Evolutionary conservation across 495 filamentous ascomycete genomes (phyloP).

Genomic region (Neurospora africana): DNA sequence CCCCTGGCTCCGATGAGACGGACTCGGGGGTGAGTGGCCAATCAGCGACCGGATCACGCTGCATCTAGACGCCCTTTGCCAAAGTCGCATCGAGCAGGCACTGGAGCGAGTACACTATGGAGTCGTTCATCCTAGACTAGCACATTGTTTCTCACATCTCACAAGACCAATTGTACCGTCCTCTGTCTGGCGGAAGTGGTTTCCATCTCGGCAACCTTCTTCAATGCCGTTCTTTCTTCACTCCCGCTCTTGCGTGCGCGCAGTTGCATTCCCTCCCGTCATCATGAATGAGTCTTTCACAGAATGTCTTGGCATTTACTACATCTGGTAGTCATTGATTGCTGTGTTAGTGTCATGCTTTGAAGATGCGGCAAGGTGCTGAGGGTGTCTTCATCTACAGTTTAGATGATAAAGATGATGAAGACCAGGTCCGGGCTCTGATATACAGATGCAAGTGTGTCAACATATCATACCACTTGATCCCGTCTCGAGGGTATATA

Average conservation of each 20-base stretch:
- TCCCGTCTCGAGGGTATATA: not conserved
- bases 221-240: not conserved
- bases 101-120: not conserved
- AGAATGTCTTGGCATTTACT: not conserved
- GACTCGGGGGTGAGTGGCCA: conserved; percentile 7
- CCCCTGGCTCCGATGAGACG: not conserved
- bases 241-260: not conserved
- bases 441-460: not conserved
- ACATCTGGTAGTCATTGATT: not conserved
- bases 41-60: conserved; percentile 19
- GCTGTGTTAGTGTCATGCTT: not conserved
- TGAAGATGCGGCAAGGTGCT: not conserved
- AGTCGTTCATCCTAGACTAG: not conserved
- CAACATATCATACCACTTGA: not conserved
- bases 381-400: not conserved
- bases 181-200: not conserved
- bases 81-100: not conserved
- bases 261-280: not conserved
- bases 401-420: not conserved
- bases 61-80: conserved; percentile 21
- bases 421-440: not conserved
- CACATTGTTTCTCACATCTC: not conserved
- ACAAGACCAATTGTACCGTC: not conserved
- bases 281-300: not conserved
- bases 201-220: not conserved